A percentile compares a stretch with the other conserved stretches of the same genome.
Conservation (phyloP, 352 stramenopile genomes). For the Globisporangium megalacanthum region DNA sequence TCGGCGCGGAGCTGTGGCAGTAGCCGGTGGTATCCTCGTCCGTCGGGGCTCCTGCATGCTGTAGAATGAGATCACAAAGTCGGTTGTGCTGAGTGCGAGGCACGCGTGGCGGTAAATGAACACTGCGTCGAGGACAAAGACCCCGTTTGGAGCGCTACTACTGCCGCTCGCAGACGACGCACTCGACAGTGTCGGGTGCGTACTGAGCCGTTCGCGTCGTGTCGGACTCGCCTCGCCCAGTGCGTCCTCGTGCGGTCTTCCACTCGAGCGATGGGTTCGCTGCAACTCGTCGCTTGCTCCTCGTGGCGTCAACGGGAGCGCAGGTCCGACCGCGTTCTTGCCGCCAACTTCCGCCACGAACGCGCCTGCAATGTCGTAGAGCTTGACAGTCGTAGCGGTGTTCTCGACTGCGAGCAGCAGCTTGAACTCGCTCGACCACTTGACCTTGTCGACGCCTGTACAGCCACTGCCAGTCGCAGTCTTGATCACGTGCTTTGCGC, state of each 20-base stretch:
- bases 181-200: neutral
- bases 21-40: too few species aligned
- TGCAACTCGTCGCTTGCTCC: constrained; percentile 8
- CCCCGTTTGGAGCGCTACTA: constrained; percentile 13
- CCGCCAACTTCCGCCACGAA: constrained; percentile 48
- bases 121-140: constrained; percentile 64
- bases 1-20: too few species aligned
- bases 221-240: neutral
- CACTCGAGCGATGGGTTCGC: neutral
- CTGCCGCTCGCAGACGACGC: neutral
- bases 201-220: neutral
- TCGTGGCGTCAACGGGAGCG: constrained; percentile 9
- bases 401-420: constrained; percentile 66
- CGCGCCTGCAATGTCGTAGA: constrained; percentile 51
- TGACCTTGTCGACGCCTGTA: constrained; percentile 55
- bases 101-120: constrained; percentile 59
- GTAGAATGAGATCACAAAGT: constrained; percentile 84
- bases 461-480: constrained; percentile 34
- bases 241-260: too few species aligned
- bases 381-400: constrained; percentile 54
- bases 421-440: constrained; percentile 59
- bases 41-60: constrained; percentile 50
- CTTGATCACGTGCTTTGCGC: constrained; percentile 50
- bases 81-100: constrained; percentile 63
- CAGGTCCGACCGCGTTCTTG: constrained; percentile 5